Base-by-base conservation (phyloP, 2,329 filamentous ascomycete species). In the Aspergillus awamori region DNA sequence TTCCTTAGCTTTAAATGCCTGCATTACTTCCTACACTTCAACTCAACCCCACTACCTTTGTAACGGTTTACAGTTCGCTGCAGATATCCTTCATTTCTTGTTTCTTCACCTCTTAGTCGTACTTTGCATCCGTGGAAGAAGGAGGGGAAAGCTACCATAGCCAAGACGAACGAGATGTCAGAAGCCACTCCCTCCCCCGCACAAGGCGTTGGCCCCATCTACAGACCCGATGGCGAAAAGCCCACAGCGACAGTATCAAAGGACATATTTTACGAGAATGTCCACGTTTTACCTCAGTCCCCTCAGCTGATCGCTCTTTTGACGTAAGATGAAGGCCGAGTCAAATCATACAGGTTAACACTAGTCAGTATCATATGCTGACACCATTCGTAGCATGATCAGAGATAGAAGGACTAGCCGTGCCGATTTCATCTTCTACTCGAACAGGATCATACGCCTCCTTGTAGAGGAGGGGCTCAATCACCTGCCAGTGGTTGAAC, bases 391-490 rank as follows among this genome's bases (percentile, higher is more conserved):
- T 71, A 98, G 94, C 65, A 97, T 97, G 86, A 98, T 99, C 74
- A 90, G 95, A 70, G 93, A 97, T 78, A 91, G 91, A 77, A 86
- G 89, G 68, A 99, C 95, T 5, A 87, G 89, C 59, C 90, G 95
- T 61, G 95, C 93, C 64, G 95, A 99, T 78, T 99, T 99, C 77
- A 97, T 99, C 74, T 99, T 99, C 81, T 97, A 98, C 82, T 97
- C 93, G 47, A 99, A 99, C 80, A 88, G 95, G 62, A 98, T 99
- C 76, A 98, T 98, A 76, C 92, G 95, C 33, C 84, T 99, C 45
- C 85, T 99, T 6, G 95, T 99, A 43, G 95, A 99, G 79, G 95
- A 99, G 80, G 95, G 95, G 4, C 84, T 99, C 58, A 99, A 99
- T 78, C 95, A 99, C 77, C 86, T 99, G 45, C 95, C 95, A 1